Evolutionary conservation across 164 flowering plant species (phyloP), one percentile per base, ranked within the genome.

Genomic region (Piper betle): DNA sequence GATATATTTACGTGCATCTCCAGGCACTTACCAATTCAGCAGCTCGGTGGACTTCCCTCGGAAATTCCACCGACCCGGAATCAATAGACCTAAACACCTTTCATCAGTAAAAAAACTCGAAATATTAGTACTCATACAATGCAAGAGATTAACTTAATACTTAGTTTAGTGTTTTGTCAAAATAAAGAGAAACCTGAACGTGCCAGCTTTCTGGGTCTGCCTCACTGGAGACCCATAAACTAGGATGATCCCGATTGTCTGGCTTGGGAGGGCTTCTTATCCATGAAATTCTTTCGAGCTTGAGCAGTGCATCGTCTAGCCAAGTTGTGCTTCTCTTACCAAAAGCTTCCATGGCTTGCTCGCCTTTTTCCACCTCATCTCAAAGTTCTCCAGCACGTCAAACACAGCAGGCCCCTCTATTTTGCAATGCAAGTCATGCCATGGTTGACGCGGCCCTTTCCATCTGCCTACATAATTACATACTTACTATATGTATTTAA

Each of bases 371-470:
- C 92, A 88, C 69, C 96, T 75, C 72, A 85, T 90, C 16, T 84
- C 90, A 71, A 86, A 88, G 68, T 88, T 88, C 43, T 65, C 80
- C 65, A 85, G 50, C 42, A 85, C 68, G 70, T 88, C 96, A 75
- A 84, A 79, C 48, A 90, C 96, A 65, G 96, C 96, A 52, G 92
- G 92, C 7, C 92, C 96, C 54, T 88, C 92, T 54, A 85, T 72
- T 68, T 76, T 82, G 69, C 90, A 88, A 63, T 88, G 96, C 50
- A 87, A 65, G 67, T 87, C 96, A 77, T 87, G 96, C 96, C 96
- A 88, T 50, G 96, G 96, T 73, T 86, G 82, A 69, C 96, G 80
- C 12, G 96, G 96, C 59, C 82, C 63, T 60, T 65, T 62, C 67
- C 37, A 46, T 63, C 65, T 46, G 72, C 59, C 85, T 81, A 69